A percentile compares a stretch with the other conserved stretches of the same genome.
phyloP scores from a whole-genome alignment of 2,329 filamentous ascomycete species.

The Colletotrichum sublineola region DNA sequence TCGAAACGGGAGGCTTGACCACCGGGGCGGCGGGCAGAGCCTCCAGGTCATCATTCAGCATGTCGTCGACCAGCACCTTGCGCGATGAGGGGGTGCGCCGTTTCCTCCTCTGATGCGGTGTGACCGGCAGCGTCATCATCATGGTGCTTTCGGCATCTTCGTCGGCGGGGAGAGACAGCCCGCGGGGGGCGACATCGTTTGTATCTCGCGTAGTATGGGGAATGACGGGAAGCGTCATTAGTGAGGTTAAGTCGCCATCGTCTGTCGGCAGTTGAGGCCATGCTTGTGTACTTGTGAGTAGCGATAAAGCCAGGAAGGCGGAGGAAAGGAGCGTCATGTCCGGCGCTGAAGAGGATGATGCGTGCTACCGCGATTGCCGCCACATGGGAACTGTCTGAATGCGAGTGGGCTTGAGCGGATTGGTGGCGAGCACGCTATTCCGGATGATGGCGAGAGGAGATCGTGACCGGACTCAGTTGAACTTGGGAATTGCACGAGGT shows the following conservation, averaged over 20 bases:
- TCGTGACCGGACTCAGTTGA: not conserved
- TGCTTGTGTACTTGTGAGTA: conserved; percentile 32
- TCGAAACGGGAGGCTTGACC: conserved; percentile 11
- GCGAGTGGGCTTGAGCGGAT: conserved; percentile 2
- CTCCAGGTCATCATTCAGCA: conserved; percentile 4
- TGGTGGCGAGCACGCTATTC: conserved; percentile 3
- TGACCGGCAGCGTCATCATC: conserved; percentile 37
- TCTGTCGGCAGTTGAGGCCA: conserved; percentile 43
- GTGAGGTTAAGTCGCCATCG: conserved; percentile 28
- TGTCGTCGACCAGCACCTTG: conserved; percentile 29
- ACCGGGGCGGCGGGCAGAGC: conserved; percentile 21
- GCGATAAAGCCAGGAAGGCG: conserved; percentile 39
- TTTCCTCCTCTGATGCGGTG: conserved; percentile 26
- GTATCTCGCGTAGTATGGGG: conserved; percentile 30
- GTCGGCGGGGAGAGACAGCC: conserved; percentile 31
- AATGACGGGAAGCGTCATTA: conserved; percentile 39
- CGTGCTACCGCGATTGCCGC: conserved; percentile 40
- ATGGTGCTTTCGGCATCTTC: conserved; percentile 13
- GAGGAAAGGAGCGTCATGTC: conserved; percentile 35
- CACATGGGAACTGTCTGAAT: conserved; percentile 37
- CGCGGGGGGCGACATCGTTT: conserved; percentile 25
- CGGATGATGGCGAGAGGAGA: not conserved
- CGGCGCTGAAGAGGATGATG: conserved; percentile 26
- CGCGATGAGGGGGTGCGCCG: conserved; percentile 8
- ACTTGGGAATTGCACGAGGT: not conserved